Conservation (phyloP, 1,139 yeast genomes). For the Protomyces arabidopsidicola region DNA sequence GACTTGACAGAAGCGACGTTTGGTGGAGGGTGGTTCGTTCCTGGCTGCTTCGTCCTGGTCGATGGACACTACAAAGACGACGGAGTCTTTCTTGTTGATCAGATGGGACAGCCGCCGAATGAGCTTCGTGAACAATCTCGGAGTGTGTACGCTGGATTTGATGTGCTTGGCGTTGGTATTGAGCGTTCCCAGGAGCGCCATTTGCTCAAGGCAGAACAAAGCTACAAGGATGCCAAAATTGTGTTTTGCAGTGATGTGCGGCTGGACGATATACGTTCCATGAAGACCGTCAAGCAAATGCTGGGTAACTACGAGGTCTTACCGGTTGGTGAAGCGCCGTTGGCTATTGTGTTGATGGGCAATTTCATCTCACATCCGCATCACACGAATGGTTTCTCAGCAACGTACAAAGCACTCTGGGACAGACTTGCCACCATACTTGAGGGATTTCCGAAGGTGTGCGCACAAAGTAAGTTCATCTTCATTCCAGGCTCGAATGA, state of each 20-base stretch:
- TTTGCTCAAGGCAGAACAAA: conserved; percentile 54
- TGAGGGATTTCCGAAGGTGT: conserved; percentile 48
- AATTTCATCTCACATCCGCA: conserved; percentile 69
- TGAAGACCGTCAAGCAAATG: conserved; percentile 60
- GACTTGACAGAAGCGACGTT: conserved; percentile 61
- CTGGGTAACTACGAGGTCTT: conserved; percentile 50
- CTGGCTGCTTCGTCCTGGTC: conserved; percentile 74
- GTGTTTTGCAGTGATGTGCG: conserved; percentile 69
- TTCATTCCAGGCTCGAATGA: conserved; percentile 87
- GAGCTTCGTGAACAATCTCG: conserved; percentile 64
- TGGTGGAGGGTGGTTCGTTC: conserved; percentile 63
- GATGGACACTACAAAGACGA: conserved; percentile 76
- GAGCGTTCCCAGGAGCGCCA: conserved; percentile 57
- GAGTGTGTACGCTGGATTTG: conserved; percentile 72
- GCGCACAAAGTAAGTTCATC: conserved; percentile 49
- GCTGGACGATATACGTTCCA: conserved; percentile 54
- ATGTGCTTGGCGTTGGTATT: conserved; percentile 68
- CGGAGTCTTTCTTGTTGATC: conserved; percentile 67
- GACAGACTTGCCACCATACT: conserved; percentile 62
- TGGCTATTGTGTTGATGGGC: conserved; percentile 59
- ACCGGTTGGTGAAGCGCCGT: conserved; percentile 48
- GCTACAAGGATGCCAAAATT: conserved; percentile 53
- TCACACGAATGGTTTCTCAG: conserved; percentile 47
- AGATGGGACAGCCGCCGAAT: conserved; percentile 82
- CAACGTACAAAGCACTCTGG: conserved; percentile 50